Evolutionary conservation across 495 filamentous ascomycete species (phyloP).

Genomic region (Tuber calosporum): DNA sequence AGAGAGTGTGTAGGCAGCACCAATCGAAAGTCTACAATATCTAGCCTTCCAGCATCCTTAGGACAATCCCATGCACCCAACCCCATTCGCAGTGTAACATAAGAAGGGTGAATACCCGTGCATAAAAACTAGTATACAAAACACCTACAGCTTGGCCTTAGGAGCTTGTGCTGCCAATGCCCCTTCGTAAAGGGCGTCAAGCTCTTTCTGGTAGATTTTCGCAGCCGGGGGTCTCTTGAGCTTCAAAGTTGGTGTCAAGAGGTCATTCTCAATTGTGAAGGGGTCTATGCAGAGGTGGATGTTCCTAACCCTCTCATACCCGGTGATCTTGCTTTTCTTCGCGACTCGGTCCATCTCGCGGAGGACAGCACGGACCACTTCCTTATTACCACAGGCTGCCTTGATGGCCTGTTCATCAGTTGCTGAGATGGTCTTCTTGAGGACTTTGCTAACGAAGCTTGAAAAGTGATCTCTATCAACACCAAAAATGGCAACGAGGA

Average conservation of each 20-base stretch:
- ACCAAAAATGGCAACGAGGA: conserved; percentile 80
- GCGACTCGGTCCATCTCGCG: conserved; percentile 74
- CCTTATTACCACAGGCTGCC: conserved; percentile 56
- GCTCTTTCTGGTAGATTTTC: conserved; percentile 62
- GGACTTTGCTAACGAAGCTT: conserved; percentile 64
- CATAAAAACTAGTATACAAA: background rate
- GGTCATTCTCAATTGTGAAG: conserved; percentile 88
- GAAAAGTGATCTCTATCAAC: conserved; percentile 76
- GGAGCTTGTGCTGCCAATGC: conserved; percentile 48
- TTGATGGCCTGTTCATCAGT: conserved; percentile 61
- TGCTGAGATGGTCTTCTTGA: conserved; percentile 57
- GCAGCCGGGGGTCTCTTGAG: conserved; percentile 86
- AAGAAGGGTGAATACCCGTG: background rate
- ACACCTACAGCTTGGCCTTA: conserved; percentile 50
- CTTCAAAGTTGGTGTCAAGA: conserved; percentile 95
- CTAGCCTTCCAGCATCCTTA: background rate
- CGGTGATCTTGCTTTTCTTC: conserved; percentile 78
- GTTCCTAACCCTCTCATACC: conserved; percentile 74
- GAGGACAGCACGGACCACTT: conserved; percentile 65
- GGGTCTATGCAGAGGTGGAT: conserved; percentile 73
- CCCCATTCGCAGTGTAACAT: background rate
- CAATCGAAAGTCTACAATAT: background rate
- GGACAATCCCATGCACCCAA: background rate
- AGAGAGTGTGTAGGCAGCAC: background rate
- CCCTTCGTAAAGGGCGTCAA: conserved; percentile 79